Evolutionary conservation across 768 basidiomycete species (phyloP).

Genomic region (Lactarius quietus): DNA sequence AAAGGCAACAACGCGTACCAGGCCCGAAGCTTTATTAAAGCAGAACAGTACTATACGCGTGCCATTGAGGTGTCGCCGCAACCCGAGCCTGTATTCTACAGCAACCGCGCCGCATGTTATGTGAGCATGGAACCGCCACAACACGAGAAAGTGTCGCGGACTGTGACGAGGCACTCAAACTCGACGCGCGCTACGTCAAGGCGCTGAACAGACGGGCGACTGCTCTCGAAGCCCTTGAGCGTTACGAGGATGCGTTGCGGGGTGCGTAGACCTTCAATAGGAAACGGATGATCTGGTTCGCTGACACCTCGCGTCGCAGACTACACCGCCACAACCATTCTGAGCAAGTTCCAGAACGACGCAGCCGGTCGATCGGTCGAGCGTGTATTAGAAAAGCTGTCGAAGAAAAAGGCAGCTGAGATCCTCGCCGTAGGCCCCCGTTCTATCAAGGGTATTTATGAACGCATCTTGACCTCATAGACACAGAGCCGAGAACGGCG

Average conservation of each 20-base stretch:
- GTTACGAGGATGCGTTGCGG: conserved; percentile 72
- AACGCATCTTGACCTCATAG: conserved; percentile 7
- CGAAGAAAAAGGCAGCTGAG: conserved; percentile 66
- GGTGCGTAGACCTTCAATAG: conserved; percentile 46
- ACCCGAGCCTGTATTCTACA: conserved; percentile 90
- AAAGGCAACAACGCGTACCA: conserved; percentile 72
- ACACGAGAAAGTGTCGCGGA: conserved; percentile 78
- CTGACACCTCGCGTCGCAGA: conserved; percentile 45
- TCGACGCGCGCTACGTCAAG: conserved; percentile 85
- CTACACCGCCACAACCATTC: conserved; percentile 93
- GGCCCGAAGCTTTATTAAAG: conserved; percentile 53
- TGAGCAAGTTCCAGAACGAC: conserved; percentile 89
- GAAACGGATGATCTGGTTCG: neutral
- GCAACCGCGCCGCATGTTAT: conserved; percentile 97
- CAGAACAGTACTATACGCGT: conserved; percentile 64
- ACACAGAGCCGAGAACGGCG: conserved; percentile 71
- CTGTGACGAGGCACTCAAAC: conserved; percentile 81
- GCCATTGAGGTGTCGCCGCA: conserved; percentile 73
- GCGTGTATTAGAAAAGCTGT: conserved; percentile 83
- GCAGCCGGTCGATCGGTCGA: conserved; percentile 78
- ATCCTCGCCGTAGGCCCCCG: conserved; percentile 56
- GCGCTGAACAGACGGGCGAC: conserved; percentile 86
- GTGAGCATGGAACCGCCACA: conserved; percentile 87
- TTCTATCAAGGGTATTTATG: neutral
- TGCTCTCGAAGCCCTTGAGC: conserved; percentile 74